Percentiles rank a stretch among this genome's conserved stretches.
Evolutionary conservation across 805 yeast species (phyloP).

Genomic region (Spathaspora boniae): DNA sequence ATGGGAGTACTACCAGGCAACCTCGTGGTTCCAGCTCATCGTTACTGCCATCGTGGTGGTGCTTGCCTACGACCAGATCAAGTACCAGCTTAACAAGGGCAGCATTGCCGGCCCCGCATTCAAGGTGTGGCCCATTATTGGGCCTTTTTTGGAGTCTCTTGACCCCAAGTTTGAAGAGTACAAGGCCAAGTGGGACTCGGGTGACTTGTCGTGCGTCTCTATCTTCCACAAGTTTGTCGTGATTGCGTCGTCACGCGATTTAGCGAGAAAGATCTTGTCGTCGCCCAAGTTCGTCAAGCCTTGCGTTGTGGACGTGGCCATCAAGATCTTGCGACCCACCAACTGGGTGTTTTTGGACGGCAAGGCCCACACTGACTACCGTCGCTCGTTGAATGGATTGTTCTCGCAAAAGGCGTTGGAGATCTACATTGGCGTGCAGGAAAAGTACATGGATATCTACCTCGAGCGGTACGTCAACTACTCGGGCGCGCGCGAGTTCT

Average conservation of each 20-base stretch:
- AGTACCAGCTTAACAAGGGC: conserved; percentile 79
- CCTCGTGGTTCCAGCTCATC: conserved; percentile 55
- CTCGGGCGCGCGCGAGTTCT: conserved; percentile 69
- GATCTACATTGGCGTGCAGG: conserved; percentile 80
- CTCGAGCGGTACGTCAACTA: conserved; percentile 62
- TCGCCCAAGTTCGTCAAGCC: conserved; percentile 91
- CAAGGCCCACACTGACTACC: conserved; percentile 89
- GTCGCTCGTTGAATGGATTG: conserved; percentile 84
- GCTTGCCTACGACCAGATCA: conserved; percentile 69
- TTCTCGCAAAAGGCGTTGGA: conserved; percentile 83
- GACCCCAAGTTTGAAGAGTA: conserved; percentile 96
- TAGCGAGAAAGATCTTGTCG: conserved; percentile 81
- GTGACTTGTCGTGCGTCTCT: conserved; percentile 93
- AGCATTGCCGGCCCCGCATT: conserved; percentile 83
- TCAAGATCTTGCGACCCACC: conserved; percentile 87
- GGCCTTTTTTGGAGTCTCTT: conserved; percentile 90
- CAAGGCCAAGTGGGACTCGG: conserved; percentile 89
- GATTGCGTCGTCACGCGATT: conserved; percentile 83
- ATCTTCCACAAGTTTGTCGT: conserved; percentile 98
- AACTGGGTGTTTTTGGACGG: conserved; percentile 99
- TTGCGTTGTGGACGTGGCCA: conserved; percentile 96
- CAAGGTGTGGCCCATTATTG: conserved; percentile 92
- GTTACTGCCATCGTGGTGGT: conserved; percentile 45
- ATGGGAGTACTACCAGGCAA: conserved; percentile 13
- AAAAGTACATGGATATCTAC: conserved; percentile 79